These are phyloP conservation scores for Echria macrotheca DNA, from an alignment of 495 filamentous ascomycete species.

Conservation along the genomic window DNA sequence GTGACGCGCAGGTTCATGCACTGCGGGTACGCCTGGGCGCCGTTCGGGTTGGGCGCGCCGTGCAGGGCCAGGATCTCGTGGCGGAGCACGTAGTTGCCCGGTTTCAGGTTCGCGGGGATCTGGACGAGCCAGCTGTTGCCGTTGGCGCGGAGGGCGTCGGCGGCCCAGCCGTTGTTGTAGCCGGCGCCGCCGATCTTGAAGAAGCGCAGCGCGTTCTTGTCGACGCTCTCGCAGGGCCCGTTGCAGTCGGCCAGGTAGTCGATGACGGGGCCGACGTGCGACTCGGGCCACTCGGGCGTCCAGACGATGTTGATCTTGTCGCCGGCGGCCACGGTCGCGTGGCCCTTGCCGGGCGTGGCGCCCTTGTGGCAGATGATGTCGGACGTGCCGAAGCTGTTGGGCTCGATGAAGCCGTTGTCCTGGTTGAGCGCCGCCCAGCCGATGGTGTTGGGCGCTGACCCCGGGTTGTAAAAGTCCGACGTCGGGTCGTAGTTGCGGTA, in stretches of 20 bases:
- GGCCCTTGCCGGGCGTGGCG: conserved; percentile 33
- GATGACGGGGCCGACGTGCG: conserved; percentile 59
- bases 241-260: conserved; percentile 72
- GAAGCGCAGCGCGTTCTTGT: conserved; percentile 60
- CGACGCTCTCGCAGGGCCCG: conserved; percentile 59
- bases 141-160: conserved; percentile 60
- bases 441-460: conserved; percentile 43
- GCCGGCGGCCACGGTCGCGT: conserved; percentile 40
- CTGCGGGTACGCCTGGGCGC: conserved; percentile 74
- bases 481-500: conserved; percentile 42
- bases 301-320: conserved; percentile 41
- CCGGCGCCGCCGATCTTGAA: conserved; percentile 72
- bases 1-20: conserved; percentile 73
- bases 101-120: conserved; percentile 57
- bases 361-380: conserved; percentile 51
- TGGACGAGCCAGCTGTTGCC: conserved; percentile 65
- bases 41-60: conserved; percentile 51
- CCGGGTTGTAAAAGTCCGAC: conserved; percentile 28
- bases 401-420: conserved; percentile 57
- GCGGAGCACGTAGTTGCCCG: conserved; percentile 73
- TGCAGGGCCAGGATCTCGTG: conserved; percentile 82
- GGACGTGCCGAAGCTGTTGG: conserved; percentile 32
- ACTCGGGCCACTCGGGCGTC: conserved; percentile 40
- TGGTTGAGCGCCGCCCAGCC: conserved; percentile 51
- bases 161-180: conserved; percentile 58